phyloP scores from a whole-genome alignment of 495 filamentous ascomycete genomes.

The Trichoderma gamsii region DNA sequence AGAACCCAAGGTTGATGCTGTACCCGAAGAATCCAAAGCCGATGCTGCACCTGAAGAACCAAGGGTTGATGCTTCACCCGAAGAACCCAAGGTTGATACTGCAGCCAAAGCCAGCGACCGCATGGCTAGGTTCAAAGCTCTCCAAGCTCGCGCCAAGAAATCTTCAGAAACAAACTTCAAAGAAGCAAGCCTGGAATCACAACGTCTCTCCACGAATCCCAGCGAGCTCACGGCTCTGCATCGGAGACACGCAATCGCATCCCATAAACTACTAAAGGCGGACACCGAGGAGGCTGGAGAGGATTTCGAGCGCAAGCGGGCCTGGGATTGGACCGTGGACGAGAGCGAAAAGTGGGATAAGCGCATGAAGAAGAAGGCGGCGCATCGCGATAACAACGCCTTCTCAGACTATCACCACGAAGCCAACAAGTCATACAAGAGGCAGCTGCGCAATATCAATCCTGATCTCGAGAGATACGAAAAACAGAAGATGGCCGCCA shows the following conservation, averaged over 20 bases:
- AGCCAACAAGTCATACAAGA: constrained; percentile 86
- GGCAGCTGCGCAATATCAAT: constrained; percentile 66
- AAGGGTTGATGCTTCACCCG: not conserved
- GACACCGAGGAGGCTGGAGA: constrained; percentile 77
- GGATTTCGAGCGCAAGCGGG: constrained; percentile 94
- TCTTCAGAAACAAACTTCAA: constrained; percentile 73
- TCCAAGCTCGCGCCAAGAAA: constrained; percentile 76
- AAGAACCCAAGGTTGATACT: constrained; percentile 27
- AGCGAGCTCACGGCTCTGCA: constrained; percentile 62
- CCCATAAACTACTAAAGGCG: constrained; percentile 88
- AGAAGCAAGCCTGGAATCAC: constrained; percentile 76
- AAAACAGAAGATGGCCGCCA: constrained; percentile 71
- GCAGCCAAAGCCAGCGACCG: constrained; percentile 51
- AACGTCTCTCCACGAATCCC: constrained; percentile 72
- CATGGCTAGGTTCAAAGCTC: constrained; percentile 70
- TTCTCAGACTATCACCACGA: constrained; percentile 88
- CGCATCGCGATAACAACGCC: constrained; percentile 74
- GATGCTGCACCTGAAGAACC: not conserved
- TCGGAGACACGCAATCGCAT: constrained; percentile 77
- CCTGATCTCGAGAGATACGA: constrained; percentile 76
- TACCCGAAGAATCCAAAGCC: constrained; percentile 29
- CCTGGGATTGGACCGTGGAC: constrained; percentile 97
- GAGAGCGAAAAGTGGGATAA: constrained; percentile 92
- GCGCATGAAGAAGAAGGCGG: constrained; percentile 76
- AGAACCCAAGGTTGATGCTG: constrained; percentile 28